A percentile compares a stretch with the other conserved stretches of the same genome.
phyloP scores from a whole-genome alignment of 768 basidiomycete genomes.

The Hydnum rufescens region DNA sequence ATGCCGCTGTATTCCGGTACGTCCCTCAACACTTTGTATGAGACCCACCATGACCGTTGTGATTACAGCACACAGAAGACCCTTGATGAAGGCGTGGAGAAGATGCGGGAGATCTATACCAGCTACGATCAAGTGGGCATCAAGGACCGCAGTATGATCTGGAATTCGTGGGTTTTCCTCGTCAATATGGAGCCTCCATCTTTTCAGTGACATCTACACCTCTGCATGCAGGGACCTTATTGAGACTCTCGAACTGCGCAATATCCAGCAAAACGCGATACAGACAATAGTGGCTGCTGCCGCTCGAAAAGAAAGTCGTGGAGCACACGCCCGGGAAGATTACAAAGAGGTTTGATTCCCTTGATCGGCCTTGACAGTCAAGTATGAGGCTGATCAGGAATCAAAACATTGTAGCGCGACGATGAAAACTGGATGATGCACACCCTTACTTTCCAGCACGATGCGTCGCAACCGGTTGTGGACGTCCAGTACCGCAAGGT shows the following conservation, averaged over 20 bases:
- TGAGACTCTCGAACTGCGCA: slow-evolving; percentile 93
- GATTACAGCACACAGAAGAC: slow-evolving; percentile 54
- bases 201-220: background rate
- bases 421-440: slow-evolving; percentile 88
- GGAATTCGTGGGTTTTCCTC: slow-evolving; percentile 68
- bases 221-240: slow-evolving; percentile 54
- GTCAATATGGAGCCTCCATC: background rate
- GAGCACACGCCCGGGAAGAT: slow-evolving; percentile 97
- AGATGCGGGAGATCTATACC: slow-evolving; percentile 70
- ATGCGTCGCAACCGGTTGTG: slow-evolving; percentile 58
- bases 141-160: slow-evolving; percentile 98
- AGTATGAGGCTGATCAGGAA: background rate
- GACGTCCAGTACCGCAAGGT: slow-evolving; percentile 79
- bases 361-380: background rate
- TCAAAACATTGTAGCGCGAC: slow-evolving; percentile 41
- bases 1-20: slow-evolving; percentile 91
- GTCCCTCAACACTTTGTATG: slow-evolving; percentile 6
- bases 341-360: slow-evolving; percentile 55
- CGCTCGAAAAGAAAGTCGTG: slow-evolving; percentile 91
- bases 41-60: background rate
- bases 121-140: slow-evolving; percentile 82
- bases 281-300: slow-evolving; percentile 89
- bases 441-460: slow-evolving; percentile 71
- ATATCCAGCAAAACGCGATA: slow-evolving; percentile 83
- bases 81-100: slow-evolving; percentile 82